Conservation (phyloP, 129 eudicot species). For the sunflower (Helianthus annuus) region DNA sequence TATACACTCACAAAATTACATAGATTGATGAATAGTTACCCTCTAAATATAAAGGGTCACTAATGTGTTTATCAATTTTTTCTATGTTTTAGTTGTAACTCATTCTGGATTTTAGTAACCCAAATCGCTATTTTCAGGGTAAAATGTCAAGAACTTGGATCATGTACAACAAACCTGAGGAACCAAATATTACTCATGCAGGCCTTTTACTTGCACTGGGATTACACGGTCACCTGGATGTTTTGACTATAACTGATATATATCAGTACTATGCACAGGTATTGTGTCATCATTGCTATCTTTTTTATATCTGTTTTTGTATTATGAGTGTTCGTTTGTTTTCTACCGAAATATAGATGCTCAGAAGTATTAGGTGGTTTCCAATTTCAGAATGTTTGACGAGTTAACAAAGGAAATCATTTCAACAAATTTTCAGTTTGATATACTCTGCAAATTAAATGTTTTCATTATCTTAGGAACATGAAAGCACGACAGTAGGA, state of each 20-base stretch:
- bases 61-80: too few relatives aligned
- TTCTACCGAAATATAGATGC: conserved; percentile 5
- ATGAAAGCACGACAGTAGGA: conserved; percentile 94
- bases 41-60: too few relatives aligned
- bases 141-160: conserved; percentile 99
- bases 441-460: conserved; percentile 9
- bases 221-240: conserved; percentile 83
- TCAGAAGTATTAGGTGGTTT: conserved; percentile 14
- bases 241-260: conserved; percentile 76
- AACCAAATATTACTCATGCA: conserved; percentile 86
- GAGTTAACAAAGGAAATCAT: conserved; percentile 4
- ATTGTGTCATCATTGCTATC: conserved; percentile 10
- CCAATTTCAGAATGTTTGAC: neutral
- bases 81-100: neutral
- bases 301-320: conserved; percentile 9
- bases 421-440: neutral
- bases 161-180: conserved; percentile 81
- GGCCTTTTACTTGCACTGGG: conserved; percentile 97
- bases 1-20: too few relatives aligned
- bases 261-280: conserved; percentile 86
- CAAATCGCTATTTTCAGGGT: conserved; percentile 51
- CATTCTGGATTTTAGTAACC: conserved; percentile 25
- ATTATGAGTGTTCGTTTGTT: neutral
- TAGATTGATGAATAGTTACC: too few relatives aligned
- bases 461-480: conserved; percentile 51